A percentile compares a stretch with the other conserved stretches of the same genome.
Conservation (phyloP, 2,329 filamentous ascomycete genomes). For the Trichophyton benhamiae region DNA sequence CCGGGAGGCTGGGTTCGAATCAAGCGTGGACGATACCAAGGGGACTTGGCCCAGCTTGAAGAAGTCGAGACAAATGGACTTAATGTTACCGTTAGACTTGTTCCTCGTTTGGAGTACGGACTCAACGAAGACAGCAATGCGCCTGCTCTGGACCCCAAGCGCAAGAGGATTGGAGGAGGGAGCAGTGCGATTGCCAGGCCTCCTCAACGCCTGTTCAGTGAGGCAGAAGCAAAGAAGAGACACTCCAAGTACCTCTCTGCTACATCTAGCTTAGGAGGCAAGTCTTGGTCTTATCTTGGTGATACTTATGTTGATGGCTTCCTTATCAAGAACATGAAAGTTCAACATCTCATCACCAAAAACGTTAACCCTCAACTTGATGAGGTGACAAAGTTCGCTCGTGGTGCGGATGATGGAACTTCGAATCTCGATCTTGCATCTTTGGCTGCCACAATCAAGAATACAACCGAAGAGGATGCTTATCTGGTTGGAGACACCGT, state of each 20-base stretch:
- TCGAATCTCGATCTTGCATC: conserved; percentile 89
- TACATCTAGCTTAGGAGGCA: conserved; percentile 44
- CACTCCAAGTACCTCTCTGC: conserved; percentile 52
- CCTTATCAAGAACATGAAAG: conserved; percentile 83
- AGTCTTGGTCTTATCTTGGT: conserved; percentile 71
- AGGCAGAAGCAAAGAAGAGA: conserved; percentile 80
- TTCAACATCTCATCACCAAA: conserved; percentile 71
- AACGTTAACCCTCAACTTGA: conserved; percentile 88
- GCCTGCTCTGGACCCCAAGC: conserved; percentile 52
- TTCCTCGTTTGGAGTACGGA: conserved; percentile 86
- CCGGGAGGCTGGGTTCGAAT: conserved; percentile 88
- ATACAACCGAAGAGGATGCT: conserved; percentile 64
- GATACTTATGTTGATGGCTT: conserved; percentile 91
- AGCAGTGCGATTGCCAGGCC: conserved; percentile 54
- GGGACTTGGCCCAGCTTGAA: conserved; percentile 82
- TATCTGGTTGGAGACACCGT: conserved; percentile 93
- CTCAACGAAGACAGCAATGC: conserved; percentile 61
- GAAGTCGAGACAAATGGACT: conserved; percentile 88
- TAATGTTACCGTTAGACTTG: conserved; percentile 73
- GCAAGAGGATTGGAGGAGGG: conserved; percentile 53
- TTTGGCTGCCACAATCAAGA: conserved; percentile 78
- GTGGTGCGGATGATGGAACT: conserved; percentile 77
- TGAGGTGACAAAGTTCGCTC: conserved; percentile 88
- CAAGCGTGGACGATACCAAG: conserved; percentile 66
- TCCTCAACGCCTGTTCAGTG: conserved; percentile 83